Evolutionary conservation across 2,329 filamentous ascomycete species (phyloP).

Genomic region (Alternaria brassicae): DNA sequence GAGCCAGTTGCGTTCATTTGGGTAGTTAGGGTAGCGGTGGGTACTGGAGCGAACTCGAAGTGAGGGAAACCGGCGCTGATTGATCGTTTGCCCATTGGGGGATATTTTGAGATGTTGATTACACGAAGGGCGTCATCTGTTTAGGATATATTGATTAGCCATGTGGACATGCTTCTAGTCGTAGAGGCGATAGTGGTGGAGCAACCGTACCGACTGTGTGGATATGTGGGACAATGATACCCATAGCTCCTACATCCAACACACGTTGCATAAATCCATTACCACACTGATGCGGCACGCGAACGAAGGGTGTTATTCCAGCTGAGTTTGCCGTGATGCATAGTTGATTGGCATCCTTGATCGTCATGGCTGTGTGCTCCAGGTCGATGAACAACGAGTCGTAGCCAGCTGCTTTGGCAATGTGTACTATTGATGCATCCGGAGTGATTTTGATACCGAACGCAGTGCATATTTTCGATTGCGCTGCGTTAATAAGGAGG

Average conservation of each 20-base stretch:
- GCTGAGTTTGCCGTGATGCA: conserved; percentile 36
- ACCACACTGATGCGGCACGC: too few relatives aligned
- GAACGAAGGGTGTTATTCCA: conserved; percentile 43
- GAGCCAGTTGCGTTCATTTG: not conserved
- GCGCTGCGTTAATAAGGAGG: not conserved
- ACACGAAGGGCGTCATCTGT: too few relatives aligned
- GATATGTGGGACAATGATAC: conserved; percentile 18
- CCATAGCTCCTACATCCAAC: conserved; percentile 40
- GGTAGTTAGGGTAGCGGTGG: not conserved
- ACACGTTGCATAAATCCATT: conserved; percentile 42
- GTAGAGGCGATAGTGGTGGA: too few relatives aligned
- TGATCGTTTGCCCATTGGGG: too few relatives aligned
- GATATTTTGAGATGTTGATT: too few relatives aligned
- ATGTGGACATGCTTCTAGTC: too few relatives aligned
- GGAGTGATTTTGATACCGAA: conserved; percentile 37
- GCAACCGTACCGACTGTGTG: conserved; percentile 1
- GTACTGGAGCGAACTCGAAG: not conserved
- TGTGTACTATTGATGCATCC: conserved; percentile 38
- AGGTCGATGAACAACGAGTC: conserved; percentile 52
- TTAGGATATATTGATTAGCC: too few relatives aligned
- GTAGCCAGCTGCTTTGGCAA: conserved; percentile 47
- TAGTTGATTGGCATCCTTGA: conserved; percentile 41
- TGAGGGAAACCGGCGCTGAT: not conserved
- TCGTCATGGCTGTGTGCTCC: conserved; percentile 47
- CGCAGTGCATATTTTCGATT: not conserved